Evolutionary conservation across 2,329 filamentous ascomycete genomes (phyloP), one percentile per base, ranked within the genome.

Genomic region (Phyllosticta citrichinensis): DNA sequence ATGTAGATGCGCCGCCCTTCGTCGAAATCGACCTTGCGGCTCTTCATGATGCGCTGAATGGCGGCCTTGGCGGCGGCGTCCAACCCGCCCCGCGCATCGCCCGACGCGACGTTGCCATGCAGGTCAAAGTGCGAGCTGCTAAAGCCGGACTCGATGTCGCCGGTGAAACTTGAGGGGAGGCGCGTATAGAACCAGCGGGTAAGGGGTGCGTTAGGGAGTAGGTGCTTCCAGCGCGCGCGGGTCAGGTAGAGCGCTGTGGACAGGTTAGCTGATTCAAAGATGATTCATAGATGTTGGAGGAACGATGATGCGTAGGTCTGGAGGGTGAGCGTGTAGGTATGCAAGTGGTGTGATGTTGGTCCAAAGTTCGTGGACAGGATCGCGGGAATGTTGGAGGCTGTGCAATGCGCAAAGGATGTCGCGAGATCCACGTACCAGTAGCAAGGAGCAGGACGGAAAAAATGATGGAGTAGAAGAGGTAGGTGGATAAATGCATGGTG

Each of bases 11-110:
- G 83, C 67, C 94, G 83, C 50, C 93, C 94, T 77, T 97, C 91
- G 75, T 99, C 93, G 72, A 99, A 99, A 63, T 81, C 83, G 65
- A 97, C 83, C 62, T 86, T 82, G 65, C 86, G 82, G 72, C 82
- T 86, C 82, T 91, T 93, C 94, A 99, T 99, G 67, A 99, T 92
- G 67, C 83, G 83, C 68, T 91, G 82, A 52, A 99, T 86, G 74
- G 96, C 90, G 50, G 81, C 77, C 79, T 97, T 97, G 61, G 84
- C 88, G 55, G 78, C 79, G 65, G 88, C 85, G 71, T 97, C 92
- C 19, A 99, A 80, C 0, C 94, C 94, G 0, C 85, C 83, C 66
- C 94, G 84, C 30, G 81, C 80, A 72, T 99, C 94, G 57, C 88
- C 89, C 12, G 82, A 83, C 62, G 87, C 86, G 35, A 99, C 79